These are phyloP conservation scores for Solanum ossicruentum DNA, from an alignment of 257 asterid genomes.

Conservation along the genomic window DNA sequence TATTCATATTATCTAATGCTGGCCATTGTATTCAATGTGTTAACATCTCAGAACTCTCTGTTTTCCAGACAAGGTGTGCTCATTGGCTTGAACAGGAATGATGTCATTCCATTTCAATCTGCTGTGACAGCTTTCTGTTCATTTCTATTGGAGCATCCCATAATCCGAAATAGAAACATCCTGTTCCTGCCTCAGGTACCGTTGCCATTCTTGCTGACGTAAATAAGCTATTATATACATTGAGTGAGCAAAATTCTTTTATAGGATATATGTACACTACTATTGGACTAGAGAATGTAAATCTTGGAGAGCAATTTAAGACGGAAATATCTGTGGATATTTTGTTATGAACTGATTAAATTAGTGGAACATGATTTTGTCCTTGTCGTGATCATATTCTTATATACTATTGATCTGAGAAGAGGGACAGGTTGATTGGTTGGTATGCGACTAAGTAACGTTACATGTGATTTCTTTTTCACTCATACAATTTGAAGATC, in stretches of 20 bases:
- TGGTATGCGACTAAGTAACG: background rate
- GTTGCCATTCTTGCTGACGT: background rate
- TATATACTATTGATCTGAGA: background rate
- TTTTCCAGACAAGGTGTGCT: constrained; percentile 62
- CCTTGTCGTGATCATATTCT: background rate
- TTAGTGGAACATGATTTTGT: background rate
- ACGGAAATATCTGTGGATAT: background rate
- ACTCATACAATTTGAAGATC: background rate
- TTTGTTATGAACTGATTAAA: background rate
- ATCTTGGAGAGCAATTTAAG: background rate
- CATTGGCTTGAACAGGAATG: constrained; percentile 32
- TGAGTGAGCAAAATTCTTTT: background rate
- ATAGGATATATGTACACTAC: background rate
- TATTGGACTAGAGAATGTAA: background rate
- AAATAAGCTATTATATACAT: background rate
- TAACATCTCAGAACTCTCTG: background rate
- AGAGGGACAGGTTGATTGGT: background rate
- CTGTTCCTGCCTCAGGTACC: background rate
- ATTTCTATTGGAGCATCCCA: background rate
- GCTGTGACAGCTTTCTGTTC: background rate
- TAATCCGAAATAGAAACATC: background rate
- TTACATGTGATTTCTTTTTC: background rate
- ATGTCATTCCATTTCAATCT: background rate
- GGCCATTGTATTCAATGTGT: background rate
- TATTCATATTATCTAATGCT: background rate